Percentiles rank a stretch among this genome's conserved stretches.
Conservation (phyloP, 768 basidiomycete genomes). For the Tephrocybe sp. region DNA sequence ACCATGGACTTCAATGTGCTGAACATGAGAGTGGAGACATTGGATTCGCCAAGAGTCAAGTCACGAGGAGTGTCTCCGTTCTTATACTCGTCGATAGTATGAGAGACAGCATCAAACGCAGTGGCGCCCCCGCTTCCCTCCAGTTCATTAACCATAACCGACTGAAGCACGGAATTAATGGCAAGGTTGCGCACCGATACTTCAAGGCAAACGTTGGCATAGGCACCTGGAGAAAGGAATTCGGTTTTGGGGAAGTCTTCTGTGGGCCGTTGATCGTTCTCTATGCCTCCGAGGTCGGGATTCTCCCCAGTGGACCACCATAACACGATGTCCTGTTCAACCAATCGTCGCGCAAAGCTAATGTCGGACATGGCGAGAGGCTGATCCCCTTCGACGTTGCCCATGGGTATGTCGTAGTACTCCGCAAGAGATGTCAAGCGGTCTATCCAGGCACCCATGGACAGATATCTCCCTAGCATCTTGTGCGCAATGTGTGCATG, state of each 20-base stretch:
- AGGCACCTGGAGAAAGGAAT: conserved; percentile 81
- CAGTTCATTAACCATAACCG: conserved; percentile 93
- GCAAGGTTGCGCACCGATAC: conserved; percentile 90
- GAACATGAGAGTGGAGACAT: conserved; percentile 86
- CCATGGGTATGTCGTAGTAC: conserved; percentile 91
- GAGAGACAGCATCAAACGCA: conserved; percentile 91
- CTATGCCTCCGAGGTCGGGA: conserved; percentile 92
- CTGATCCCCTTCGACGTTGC: conserved; percentile 90
- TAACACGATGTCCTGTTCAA: conserved; percentile 86
- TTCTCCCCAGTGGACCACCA: conserved; percentile 95
- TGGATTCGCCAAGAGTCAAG: conserved; percentile 85
- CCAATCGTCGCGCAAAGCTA: conserved; percentile 83
- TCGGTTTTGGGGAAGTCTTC: conserved; percentile 86
- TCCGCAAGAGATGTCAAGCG: conserved; percentile 76
- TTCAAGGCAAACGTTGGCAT: conserved; percentile 91
- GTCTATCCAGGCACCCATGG: conserved; percentile 77
- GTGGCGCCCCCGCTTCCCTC: conserved; percentile 94
- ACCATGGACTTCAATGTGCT: conserved; percentile 84
- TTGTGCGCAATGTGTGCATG: conserved; percentile 78
- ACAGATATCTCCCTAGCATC: conserved; percentile 83
- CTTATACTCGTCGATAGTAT: conserved; percentile 87
- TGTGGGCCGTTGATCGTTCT: conserved; percentile 75
- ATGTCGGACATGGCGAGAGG: conserved; percentile 88
- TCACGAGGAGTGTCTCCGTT: conserved; percentile 69
- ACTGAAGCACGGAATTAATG: conserved; percentile 91